Evolutionary conservation across 352 stramenopile species (phyloP).

Genomic region (Phytophthora parvispora): DNA sequence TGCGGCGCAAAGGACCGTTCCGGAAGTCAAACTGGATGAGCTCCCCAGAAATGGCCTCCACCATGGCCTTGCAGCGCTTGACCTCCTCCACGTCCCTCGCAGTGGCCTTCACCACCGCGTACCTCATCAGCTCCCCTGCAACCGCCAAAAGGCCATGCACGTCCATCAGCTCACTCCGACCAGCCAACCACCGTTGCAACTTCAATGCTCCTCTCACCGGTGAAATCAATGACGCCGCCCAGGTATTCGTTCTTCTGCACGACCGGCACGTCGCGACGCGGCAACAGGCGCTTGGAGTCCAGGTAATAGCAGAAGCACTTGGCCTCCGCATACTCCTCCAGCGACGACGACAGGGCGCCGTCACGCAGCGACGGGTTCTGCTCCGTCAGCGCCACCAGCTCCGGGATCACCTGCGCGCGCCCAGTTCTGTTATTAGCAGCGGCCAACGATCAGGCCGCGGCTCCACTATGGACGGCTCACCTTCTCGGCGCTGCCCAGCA

Average conservation of each 20-base stretch:
- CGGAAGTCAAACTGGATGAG: conserved; percentile 96
- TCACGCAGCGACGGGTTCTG: conserved; percentile 87
- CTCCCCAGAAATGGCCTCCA: conserved; percentile 90
- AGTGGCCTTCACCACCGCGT: conserved; percentile 91
- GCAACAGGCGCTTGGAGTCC: conserved; percentile 58
- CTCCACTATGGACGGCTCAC: conserved; percentile 23
- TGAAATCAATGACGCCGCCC: conserved; percentile 96
- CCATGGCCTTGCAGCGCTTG: conserved; percentile 82
- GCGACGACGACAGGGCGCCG: conserved; percentile 81
- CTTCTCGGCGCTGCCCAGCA: conserved; percentile 65
- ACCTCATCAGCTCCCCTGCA: conserved; percentile 88
- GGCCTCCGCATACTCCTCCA: conserved; percentile 97
- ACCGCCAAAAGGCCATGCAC: background rate
- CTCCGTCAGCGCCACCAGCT: conserved; percentile 87
- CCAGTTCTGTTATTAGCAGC: conserved; percentile 24
- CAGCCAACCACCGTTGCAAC: background rate
- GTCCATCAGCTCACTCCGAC: background rate
- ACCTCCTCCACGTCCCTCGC: conserved; percentile 88
- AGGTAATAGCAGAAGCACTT: conserved; percentile 94
- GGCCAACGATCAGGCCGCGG: background rate
- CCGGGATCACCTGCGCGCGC: conserved; percentile 58
- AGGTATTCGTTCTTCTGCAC: conserved; percentile 94
- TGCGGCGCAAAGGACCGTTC: conserved; percentile 93
- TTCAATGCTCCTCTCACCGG: conserved; percentile 58
- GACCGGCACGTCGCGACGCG: conserved; percentile 56